Evolutionary conservation across 345 rosid species (phyloP).

Genomic region (Microthlaspi erraticum): DNA sequence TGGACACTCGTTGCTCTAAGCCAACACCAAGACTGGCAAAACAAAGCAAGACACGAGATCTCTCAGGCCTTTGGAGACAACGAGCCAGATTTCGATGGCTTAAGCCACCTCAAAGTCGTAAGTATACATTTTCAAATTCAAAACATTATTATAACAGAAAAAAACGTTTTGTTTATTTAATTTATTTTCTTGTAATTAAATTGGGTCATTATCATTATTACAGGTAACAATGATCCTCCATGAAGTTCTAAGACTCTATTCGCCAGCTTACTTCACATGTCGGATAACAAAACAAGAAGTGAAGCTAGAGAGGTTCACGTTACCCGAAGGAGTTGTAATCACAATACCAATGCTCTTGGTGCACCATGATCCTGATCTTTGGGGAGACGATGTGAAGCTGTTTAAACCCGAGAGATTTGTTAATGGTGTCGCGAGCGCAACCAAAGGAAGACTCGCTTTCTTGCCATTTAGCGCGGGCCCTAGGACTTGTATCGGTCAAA

Average conservation of each 20-base stretch:
- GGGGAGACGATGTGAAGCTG: constrained; percentile 50
- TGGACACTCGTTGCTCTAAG: constrained; percentile 63
- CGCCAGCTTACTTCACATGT: constrained; percentile 46
- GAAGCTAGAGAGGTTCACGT: constrained; percentile 44
- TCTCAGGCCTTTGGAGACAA: constrained; percentile 44
- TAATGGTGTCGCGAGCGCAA: constrained; percentile 49
- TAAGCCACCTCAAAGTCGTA: constrained; percentile 49
- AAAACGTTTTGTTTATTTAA: neutral
- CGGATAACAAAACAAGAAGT: constrained; percentile 45
- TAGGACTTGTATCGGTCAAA: constrained; percentile 59
- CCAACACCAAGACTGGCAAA: constrained; percentile 65
- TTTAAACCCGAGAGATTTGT: constrained; percentile 49
- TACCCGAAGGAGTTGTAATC: constrained; percentile 46
- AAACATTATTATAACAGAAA: neutral
- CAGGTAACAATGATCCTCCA: constrained; percentile 48
- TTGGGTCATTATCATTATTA: constrained; percentile 5
- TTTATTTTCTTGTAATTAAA: neutral
- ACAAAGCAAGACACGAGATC: constrained; percentile 58
- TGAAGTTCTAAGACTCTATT: constrained; percentile 46
- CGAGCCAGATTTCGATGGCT: constrained; percentile 49
- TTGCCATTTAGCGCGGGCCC: constrained; percentile 59
- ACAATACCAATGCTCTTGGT: constrained; percentile 48
- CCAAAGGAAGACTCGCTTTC: constrained; percentile 51
- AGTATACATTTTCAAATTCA: constrained; percentile 29
- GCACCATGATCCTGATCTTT: constrained; percentile 49